These are phyloP conservation scores for Pythium coloratum DNA, from an alignment of 352 stramenopile species.

Conservation along the genomic window DNA sequence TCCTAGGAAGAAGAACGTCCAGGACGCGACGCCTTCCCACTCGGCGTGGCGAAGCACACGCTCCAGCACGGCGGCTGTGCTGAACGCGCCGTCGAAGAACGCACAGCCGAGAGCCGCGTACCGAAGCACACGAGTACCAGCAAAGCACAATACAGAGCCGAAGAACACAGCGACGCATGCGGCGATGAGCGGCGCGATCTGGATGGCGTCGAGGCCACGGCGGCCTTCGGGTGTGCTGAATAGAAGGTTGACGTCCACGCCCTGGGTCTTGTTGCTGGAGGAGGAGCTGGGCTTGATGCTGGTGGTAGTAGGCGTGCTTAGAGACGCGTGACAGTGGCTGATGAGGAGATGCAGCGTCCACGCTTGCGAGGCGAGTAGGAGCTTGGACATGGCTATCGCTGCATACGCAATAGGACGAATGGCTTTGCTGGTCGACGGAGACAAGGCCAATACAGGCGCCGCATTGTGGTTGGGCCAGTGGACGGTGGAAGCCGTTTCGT, in stretches of 20 bases:
- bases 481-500: neutral
- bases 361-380: neutral
- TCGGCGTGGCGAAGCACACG: slow-evolving; percentile 30
- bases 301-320: neutral
- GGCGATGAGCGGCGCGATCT: slow-evolving; percentile 46
- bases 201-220: slow-evolving; percentile 39
- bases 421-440: too few relatives aligned
- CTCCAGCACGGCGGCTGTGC: slow-evolving; percentile 58
- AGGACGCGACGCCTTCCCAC: slow-evolving; percentile 36
- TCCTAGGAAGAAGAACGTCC: slow-evolving; percentile 41
- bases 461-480: too few relatives aligned
- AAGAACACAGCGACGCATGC: slow-evolving; percentile 49
- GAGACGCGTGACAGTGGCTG: neutral
- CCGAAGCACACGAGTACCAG: slow-evolving; percentile 60
- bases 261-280: neutral
- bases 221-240: slow-evolving; percentile 27
- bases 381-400: neutral
- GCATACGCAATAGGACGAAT: neutral
- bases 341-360: neutral
- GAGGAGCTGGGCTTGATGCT: neutral
- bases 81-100: slow-evolving; percentile 71
- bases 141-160: slow-evolving; percentile 46
- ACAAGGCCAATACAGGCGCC: too few relatives aligned
- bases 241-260: slow-evolving; percentile 24
- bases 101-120: slow-evolving; percentile 63